Evolutionary conservation across 2,329 filamentous ascomycete genomes (phyloP).

Genomic region (Furcasterigmium sp.): DNA sequence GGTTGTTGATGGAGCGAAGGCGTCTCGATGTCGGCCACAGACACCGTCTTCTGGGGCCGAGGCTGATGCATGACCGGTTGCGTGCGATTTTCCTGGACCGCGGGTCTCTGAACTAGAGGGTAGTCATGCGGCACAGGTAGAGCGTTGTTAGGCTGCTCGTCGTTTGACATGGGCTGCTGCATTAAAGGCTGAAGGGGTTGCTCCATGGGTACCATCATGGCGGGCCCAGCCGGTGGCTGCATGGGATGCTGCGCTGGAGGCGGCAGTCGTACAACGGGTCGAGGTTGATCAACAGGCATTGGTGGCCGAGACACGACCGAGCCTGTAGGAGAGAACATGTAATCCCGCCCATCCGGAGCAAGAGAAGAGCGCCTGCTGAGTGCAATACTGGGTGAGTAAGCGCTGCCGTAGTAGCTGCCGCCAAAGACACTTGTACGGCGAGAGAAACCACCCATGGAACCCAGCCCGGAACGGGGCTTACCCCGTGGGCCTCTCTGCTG

Average conservation of each 20-base stretch:
- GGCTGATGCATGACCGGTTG: constrained; percentile 82
- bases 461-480: constrained; percentile 68
- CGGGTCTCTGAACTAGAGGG: constrained; percentile 53
- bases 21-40: constrained; percentile 86
- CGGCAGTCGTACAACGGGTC: constrained; percentile 80
- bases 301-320: constrained; percentile 68
- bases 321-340: constrained; percentile 72
- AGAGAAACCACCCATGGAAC: constrained; percentile 61
- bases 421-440: constrained; percentile 80
- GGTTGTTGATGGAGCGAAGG: constrained; percentile 59
- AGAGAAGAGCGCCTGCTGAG: constrained; percentile 85
- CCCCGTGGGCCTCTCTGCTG: constrained; percentile 70
- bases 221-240: constrained; percentile 10
- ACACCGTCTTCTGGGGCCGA: constrained; percentile 89
- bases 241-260: constrained; percentile 41
- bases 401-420: constrained; percentile 63
- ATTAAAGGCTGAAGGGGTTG: not conserved
- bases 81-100: constrained; percentile 50
- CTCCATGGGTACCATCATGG: no score
- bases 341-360: constrained; percentile 60
- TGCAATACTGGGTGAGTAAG: constrained; percentile 82
- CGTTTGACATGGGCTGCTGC: constrained; percentile 7
- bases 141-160: constrained; percentile 41
- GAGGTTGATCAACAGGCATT: constrained; percentile 52
- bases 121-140: constrained; percentile 53